Evolutionary conservation across 2,329 filamentous ascomycete genomes (phyloP).

Genomic region (Exophiala lecanii-corni): DNA sequence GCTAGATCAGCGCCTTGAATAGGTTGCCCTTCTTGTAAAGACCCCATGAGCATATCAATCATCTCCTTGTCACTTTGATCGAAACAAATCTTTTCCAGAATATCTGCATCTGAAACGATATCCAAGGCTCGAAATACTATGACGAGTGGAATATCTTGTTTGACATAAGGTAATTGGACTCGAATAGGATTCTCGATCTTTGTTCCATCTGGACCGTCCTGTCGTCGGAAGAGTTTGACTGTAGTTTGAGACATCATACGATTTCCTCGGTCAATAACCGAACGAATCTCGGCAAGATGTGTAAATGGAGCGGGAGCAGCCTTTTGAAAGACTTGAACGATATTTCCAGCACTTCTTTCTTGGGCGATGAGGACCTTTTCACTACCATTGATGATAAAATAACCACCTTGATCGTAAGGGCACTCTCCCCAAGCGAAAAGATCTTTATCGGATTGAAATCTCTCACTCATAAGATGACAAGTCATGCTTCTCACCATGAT

Average conservation of each 20-base stretch:
- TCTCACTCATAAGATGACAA: constrained; percentile 61
- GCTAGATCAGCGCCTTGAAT: constrained; percentile 95
- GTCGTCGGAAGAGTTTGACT: constrained; percentile 84
- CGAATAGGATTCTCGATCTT: constrained; percentile 54
- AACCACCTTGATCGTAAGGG: constrained; percentile 95
- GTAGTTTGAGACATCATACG: constrained; percentile 88
- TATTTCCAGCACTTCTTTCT: constrained; percentile 95
- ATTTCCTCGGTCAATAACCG: constrained; percentile 92
- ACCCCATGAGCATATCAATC: constrained; percentile 95
- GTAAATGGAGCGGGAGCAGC: constrained; percentile 86
- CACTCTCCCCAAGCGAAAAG: constrained; percentile 93
- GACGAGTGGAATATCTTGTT: constrained; percentile 85
- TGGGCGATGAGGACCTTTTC: constrained; percentile 98
- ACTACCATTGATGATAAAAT: constrained; percentile 98
- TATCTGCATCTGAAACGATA: constrained; percentile 95
- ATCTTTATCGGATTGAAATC: constrained; percentile 62
- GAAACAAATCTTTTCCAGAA: constrained; percentile 95
- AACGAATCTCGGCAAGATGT: constrained; percentile 92
- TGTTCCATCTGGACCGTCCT: constrained; percentile 57
- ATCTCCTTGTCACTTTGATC: constrained; percentile 93
- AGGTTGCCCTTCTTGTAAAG: constrained; percentile 93
- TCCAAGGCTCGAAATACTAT: constrained; percentile 94
- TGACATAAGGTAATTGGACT: constrained; percentile 88
- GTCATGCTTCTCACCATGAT: constrained; percentile 98
- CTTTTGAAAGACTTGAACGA: constrained; percentile 99